Percentiles rank a stretch among this genome's conserved stretches.
These are phyloP conservation scores for Penicillium chermesinum DNA, from an alignment of 495 filamentous ascomycete genomes.

Conservation along the genomic window DNA sequence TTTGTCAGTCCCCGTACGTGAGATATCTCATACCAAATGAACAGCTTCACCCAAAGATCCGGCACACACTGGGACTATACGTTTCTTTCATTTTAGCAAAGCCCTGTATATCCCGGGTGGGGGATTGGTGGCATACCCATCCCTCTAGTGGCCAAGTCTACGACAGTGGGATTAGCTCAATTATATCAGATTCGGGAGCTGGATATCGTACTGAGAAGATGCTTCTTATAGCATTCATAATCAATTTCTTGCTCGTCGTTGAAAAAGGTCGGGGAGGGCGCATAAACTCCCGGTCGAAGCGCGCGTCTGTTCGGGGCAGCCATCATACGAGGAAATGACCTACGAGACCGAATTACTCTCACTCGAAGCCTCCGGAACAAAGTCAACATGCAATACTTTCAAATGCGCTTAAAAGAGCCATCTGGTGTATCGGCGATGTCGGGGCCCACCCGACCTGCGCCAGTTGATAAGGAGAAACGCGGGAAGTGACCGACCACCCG, in stretches of 20 bases:
- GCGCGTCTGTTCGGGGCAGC: constrained; percentile 3
- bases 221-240: constrained; percentile 17
- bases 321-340: constrained; percentile 2
- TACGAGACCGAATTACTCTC: no score
- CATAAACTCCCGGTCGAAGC: constrained; percentile 17
- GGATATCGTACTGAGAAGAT: constrained; percentile 13
- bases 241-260: constrained; percentile 19
- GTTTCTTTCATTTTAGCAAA: not conserved
- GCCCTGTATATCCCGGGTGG: no score
- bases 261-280: constrained; percentile 18
- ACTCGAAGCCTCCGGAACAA: not conserved
- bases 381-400: not conserved
- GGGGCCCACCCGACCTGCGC: constrained; percentile 4
- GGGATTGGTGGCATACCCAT: constrained; percentile 10
- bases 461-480: constrained; percentile 4
- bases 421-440: constrained; percentile 10
- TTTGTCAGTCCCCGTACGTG: not conserved
- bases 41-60: constrained; percentile 19
- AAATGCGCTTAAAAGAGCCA: not conserved
- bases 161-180: not conserved
- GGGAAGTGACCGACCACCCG: constrained; percentile 9
- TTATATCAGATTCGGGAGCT: not conserved
- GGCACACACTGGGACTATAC: constrained; percentile 20
- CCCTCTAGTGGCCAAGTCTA: constrained; percentile 15
- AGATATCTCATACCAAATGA: constrained; percentile 11